These are phyloP conservation scores for Bretschneidera sinensis DNA, from an alignment of 345 rosid genomes.

Conservation along the genomic window DNA sequence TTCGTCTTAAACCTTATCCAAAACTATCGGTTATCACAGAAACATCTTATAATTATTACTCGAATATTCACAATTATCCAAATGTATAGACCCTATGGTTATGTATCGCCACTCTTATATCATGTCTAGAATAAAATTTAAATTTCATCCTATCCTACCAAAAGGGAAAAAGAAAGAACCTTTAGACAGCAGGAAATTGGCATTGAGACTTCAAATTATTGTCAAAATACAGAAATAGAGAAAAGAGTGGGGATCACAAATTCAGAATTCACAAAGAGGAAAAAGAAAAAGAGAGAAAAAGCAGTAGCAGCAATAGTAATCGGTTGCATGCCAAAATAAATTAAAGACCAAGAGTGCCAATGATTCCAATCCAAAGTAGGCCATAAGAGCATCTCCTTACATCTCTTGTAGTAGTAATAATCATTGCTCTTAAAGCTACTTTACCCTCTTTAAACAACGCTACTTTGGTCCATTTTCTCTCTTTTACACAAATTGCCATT, in stretches of 20 bases:
- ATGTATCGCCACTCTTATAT: no score
- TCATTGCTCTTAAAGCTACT: slow-evolving; percentile 30
- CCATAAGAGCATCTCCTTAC: slow-evolving; percentile 10
- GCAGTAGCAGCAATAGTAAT: slow-evolving; percentile 10
- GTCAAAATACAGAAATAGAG: background rate
- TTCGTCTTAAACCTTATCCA: no score
- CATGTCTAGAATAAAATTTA: no score
- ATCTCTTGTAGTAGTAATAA: background rate
- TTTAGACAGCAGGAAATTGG: no score
- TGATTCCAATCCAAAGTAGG: slow-evolving; percentile 28
- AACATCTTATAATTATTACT: no score
- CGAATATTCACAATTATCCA: no score
- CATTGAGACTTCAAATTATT: slow-evolving; percentile 3
- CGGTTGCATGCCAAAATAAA: slow-evolving; percentile 29
- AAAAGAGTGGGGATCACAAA: background rate
- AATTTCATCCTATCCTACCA: no score
- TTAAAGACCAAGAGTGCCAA: slow-evolving; percentile 22
- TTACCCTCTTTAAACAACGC: slow-evolving; percentile 20
- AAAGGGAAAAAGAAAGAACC: background rate
- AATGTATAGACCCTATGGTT: no score
- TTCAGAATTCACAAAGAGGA: no score
- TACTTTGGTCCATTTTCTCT: background rate
- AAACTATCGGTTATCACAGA: no score
- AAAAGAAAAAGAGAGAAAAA: slow-evolving; percentile 4
- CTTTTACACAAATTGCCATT: slow-evolving; percentile 9